These are phyloP conservation scores for Tagetes patula DNA, from an alignment of 129 eudicot species.

Conservation along the genomic window DNA sequence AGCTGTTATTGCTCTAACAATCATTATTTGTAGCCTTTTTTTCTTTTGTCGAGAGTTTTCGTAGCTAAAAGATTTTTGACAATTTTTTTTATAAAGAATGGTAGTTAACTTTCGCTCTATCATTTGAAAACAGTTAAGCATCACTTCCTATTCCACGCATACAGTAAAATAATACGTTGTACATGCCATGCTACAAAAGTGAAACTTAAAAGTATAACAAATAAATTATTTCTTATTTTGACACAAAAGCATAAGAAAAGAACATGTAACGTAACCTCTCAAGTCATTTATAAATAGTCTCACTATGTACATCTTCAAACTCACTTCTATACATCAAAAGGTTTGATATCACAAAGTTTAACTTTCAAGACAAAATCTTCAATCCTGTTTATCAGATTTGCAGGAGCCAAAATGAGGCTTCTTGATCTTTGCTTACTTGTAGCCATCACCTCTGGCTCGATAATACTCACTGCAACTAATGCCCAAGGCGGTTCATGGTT, in stretches of 20 bases:
- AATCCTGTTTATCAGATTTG: background rate
- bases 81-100: too few relatives aligned
- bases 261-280: background rate
- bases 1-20: too few relatives aligned
- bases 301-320: slow-evolving; percentile 14
- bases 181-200: too few relatives aligned
- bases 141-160: too few relatives aligned
- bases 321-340: slow-evolving; percentile 17
- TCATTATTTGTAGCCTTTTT: too few relatives aligned
- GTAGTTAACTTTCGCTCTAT: too few relatives aligned
- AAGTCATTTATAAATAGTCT: slow-evolving; percentile 23
- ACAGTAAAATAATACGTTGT: too few relatives aligned
- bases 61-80: too few relatives aligned
- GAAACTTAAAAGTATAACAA: too few relatives aligned
- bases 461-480: background rate
- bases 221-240: too few relatives aligned
- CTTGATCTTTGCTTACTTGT: slow-evolving; percentile 25
- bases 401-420: slow-evolving; percentile 16
- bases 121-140: too few relatives aligned
- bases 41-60: too few relatives aligned
- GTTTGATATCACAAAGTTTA: slow-evolving; percentile 9
- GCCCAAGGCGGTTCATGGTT: slow-evolving; percentile 20
- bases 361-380: background rate
- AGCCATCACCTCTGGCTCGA: slow-evolving; percentile 23
- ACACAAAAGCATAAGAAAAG: background rate